Base-by-base conservation (phyloP, 2,329 filamentous ascomycete genomes). In the Knoxdaviesia capensis region DNA sequence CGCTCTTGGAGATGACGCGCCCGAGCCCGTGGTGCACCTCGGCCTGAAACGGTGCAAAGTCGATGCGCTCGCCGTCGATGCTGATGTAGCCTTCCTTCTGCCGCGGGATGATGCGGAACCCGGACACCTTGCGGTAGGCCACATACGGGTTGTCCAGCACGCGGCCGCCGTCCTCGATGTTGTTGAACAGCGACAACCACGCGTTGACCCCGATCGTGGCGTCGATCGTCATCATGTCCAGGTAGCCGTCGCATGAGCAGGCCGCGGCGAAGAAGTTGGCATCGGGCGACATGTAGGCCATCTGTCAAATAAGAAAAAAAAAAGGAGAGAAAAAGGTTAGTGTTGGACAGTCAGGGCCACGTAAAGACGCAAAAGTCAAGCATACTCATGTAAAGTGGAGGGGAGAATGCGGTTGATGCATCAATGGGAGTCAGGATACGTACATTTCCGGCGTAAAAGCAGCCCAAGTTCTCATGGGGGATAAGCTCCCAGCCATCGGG, bases 391-490 rank as follows among this genome's bases (percentile, higher is more conserved):
- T 10, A 28, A 9, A 33, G 30, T 42, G 29, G 29, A 41, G 11
- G 35, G 34, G 31, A 6, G n/a, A 30, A 31, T 28, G 11, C n/a
- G 6, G 32, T 32, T 11, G 28, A 30, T 6, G 28, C 30, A 32
- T 31, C 28, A 32, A 9, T 10, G 10, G 28, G 10, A 36, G n/a
- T 20, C 20, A 38, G 10, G 28, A 20, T 20, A 63, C 73, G 62
- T 54, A 78, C 76, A 56, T 94, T 98, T 47, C 90, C 90, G 32
- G 79, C 82, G 59, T 92, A 96, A 56, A 98, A 93, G 53, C 84
- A 94, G 39, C 86, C 86, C 43, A 98, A 64, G 31, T 79, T 83
- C 47, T 90, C 75, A 47, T 80, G 71, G 1, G 80, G 73, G 3
- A 80, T 61, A 20, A 80, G 61, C 46, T 80, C 68, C 86, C 90